Base-by-base conservation (phyloP, 345 rosid species). In the Brassica rapa region DNA sequence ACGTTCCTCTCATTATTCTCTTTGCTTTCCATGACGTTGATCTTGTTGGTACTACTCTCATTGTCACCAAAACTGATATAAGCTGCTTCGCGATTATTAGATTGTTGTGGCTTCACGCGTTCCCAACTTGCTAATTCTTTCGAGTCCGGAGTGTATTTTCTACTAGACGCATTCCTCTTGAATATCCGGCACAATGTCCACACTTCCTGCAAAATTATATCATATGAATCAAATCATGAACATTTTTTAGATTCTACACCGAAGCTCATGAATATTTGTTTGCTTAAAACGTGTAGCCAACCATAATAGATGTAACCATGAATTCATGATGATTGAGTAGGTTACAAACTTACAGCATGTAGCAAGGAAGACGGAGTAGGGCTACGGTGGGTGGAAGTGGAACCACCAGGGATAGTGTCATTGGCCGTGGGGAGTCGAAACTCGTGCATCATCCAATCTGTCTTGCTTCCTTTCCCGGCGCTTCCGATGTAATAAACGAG, bases 401-500 rank as follows among this genome's bases (percentile, higher is more conserved):
- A 37, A 7, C 25, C 66, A 66, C 74, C 77, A 6, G 66, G 63
- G 73, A 71, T 57, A 71, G 30, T 72, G 76, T 70, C 78, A 60
- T 74, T 70, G 19, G 56, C 57, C 1, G 83, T 24, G 3, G 98
- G 96, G 23, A 94, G 96, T 73, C 98, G 97, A 85, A 94, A 94
- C 81, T 94, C 98, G 23, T 94, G 93, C 98, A 94, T 94, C 98
- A 94, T 94, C 98, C 98, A 94, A 59, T 92, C 98, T 1, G 98
- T 92, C 79, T 94, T 94, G 83, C 82, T 92, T 65, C 98, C 98
- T 88, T 94, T 94, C 6, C 97, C 97, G 0, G 98, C 98, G 4
- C 86, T 84, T 63, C 98, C 98, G 0, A 95, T 85, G 75, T 94
- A 94, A 68, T 94, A 92, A 0, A 94, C 98, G 7, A 94, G 85